Conservation (phyloP, 2,329 filamentous ascomycete genomes). For the Coniochaeta sp. region DNA sequence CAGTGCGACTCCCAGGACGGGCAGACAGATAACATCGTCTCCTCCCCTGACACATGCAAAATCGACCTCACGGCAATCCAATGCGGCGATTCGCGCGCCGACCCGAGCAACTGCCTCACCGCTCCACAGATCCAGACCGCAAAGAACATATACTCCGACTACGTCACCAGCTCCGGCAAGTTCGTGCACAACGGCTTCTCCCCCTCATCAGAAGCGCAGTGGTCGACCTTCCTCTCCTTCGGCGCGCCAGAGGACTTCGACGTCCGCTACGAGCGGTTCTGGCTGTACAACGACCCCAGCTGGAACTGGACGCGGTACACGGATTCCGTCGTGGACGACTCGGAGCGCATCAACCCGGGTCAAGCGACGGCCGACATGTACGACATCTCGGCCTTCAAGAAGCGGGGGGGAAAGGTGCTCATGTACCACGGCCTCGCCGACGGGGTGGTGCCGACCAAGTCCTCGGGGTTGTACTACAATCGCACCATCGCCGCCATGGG, state of each 20-base stretch:
- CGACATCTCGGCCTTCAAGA: slow-evolving; percentile 1
- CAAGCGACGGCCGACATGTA: neutral
- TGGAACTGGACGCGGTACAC: slow-evolving; percentile 2
- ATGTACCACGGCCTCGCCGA: slow-evolving; percentile 29
- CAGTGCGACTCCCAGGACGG: slow-evolving; percentile 44
- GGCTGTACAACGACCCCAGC: neutral
- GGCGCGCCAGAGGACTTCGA: neutral
- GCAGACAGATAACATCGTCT: slow-evolving; percentile 38
- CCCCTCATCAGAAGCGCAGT: neutral
- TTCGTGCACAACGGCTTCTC: slow-evolving; percentile 8
- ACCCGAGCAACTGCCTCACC: slow-evolving; percentile 8
- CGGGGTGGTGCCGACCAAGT: slow-evolving; percentile 21
- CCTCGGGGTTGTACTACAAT: slow-evolving; percentile 23
- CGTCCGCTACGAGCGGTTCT: slow-evolving; percentile 1
- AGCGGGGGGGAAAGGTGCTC: slow-evolving; percentile 27
- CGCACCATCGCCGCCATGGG: slow-evolving; percentile 18
- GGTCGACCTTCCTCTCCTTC: neutral
- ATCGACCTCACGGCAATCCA: slow-evolving; percentile 30
- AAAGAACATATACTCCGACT: slow-evolving; percentile 8
- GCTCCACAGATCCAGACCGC: slow-evolving; percentile 9
- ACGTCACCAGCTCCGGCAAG: slow-evolving; percentile 2
- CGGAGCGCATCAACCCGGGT: neutral
- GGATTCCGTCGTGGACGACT: neutral
- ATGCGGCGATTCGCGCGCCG: slow-evolving; percentile 16
- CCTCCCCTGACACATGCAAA: slow-evolving; percentile 32